Conservation (phyloP, 2,329 filamentous ascomycete species). For the Pseudogymnoascus sp. region DNA sequence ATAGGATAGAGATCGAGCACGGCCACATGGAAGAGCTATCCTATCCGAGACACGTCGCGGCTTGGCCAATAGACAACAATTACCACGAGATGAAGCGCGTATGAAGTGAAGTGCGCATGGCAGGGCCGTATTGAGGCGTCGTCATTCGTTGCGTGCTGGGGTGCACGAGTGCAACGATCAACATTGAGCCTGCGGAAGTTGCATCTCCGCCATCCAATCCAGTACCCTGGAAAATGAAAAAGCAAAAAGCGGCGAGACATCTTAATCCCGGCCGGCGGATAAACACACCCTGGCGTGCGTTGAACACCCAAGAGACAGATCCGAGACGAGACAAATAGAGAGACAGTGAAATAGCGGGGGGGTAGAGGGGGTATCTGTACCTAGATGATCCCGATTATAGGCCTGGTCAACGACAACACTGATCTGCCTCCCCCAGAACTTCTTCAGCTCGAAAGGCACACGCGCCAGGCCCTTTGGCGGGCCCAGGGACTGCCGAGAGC, state of each 20-base stretch:
- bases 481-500: conserved; percentile 7
- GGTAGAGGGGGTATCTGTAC: conserved; percentile 34
- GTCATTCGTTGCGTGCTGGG: conserved; percentile 7
- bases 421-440: conserved; percentile 46
- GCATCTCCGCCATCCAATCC: conserved; percentile 11
- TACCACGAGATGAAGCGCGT: conserved; percentile 4
- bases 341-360: background rate
- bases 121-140: background rate
- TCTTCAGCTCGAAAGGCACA: conserved; percentile 24
- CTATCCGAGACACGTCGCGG: conserved; percentile 1
- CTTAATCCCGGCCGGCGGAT: background rate
- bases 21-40: conserved; percentile 4
- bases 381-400: conserved; percentile 49
- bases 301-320: background rate
- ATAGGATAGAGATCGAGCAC: background rate
- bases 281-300: background rate
- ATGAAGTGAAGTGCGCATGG: background rate
- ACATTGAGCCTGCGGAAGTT: conserved; percentile 6
- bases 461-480: conserved; percentile 14
- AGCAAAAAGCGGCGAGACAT: conserved; percentile 7
- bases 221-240: conserved; percentile 4
- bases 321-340: conserved; percentile 8
- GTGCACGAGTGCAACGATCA: background rate
- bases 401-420: conserved; percentile 44
- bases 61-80: background rate